Evolutionary conservation across 2,329 filamentous ascomycete genomes (phyloP), one percentile per base, ranked within the genome.

Genomic region (Ophiostoma himal-ulmi): DNA sequence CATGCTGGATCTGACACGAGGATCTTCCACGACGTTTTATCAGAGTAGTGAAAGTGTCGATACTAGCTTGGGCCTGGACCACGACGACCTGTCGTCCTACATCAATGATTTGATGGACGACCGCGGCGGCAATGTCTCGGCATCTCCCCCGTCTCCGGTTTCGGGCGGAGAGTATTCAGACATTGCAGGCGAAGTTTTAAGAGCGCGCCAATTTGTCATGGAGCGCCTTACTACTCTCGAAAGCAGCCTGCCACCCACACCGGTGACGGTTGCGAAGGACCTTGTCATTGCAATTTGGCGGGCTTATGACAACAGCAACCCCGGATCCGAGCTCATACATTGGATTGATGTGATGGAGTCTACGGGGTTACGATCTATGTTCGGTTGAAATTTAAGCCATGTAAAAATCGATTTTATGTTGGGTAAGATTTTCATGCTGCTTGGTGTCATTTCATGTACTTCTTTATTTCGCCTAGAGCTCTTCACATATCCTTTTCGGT

Each of bases 331-430:
- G 65, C 37, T 41, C 34, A 22, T 67, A 2, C 65, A 67, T 13
- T 67, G 65, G 65, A 41, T 67, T 26, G 65, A 67, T 14, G 39
- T 67, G 22, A 67, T 67, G 65, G 65, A 67, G 13, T 17, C 65
- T 3, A 67, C 65, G 2, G 65, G 65, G 6, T 22, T 67, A 34
- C 65, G 65, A 17, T 67, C 65, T 20, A 67, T 67, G 65, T 67
- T 67, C 20, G 65, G 65, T 20, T 67, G 11, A 48, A 13, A 20
- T 14, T 20, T 39, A 7, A 11, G 8, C 26, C 6, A 17, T 39
- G 8, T 37, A 7, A 65, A n/a, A n/a, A n/a, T n/a, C 20, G 17
- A 37, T 39, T 37, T 22, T 37, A 39, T 65, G 62, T 14, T 30
- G 3, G 2, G 34, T 11, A 13, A 10, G 26, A 3, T 11, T 10